A percentile compares a stretch with the other conserved stretches of the same genome.
Conservation (phyloP, 2,329 filamentous ascomycete genomes). For the Talaromyces albobiverticillius region DNA sequence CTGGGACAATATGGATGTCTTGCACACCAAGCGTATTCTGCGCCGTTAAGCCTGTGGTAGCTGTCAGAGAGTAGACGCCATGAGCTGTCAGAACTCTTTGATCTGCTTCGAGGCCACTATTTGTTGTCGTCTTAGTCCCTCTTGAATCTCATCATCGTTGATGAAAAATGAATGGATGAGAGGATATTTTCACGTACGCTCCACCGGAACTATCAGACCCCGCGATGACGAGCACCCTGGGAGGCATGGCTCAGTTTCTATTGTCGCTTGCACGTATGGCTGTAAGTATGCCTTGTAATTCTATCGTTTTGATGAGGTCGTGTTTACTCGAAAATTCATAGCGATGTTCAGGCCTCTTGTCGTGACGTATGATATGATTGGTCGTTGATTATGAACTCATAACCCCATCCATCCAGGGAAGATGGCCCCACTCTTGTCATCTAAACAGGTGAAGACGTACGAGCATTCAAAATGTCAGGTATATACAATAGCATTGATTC, state of each 20-base stretch:
- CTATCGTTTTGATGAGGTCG: too few relatives aligned
- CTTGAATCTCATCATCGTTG: background rate
- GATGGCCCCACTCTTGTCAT: too few relatives aligned
- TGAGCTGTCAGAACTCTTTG: slow-evolving; percentile 92
- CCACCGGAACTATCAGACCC: slow-evolving; percentile 90
- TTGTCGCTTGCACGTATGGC: too few relatives aligned
- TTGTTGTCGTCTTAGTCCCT: slow-evolving; percentile 13
- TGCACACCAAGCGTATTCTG: slow-evolving; percentile 87
- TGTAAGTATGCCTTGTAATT: too few relatives aligned
- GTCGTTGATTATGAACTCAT: too few relatives aligned
- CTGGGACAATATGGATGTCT: slow-evolving; percentile 75
- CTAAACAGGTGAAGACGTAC: too few relatives aligned
- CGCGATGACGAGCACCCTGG: slow-evolving; percentile 73
- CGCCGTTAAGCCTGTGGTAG: slow-evolving; percentile 91
- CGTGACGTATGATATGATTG: too few relatives aligned
- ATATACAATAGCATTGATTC: slow-evolving; percentile 7
- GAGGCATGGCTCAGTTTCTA: slow-evolving; percentile 27
- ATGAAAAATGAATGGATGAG: slow-evolving; percentile 10
- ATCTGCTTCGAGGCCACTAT: slow-evolving; percentile 87
- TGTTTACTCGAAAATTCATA: too few relatives aligned
- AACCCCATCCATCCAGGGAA: too few relatives aligned
- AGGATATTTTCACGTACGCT: slow-evolving; percentile 67
- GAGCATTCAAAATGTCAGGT: too few relatives aligned
- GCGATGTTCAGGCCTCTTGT: too few relatives aligned
- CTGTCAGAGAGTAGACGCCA: slow-evolving; percentile 93